Evolutionary conservation across 2,329 filamentous ascomycete species (phyloP).

Genomic region (Talaromyces sp.): DNA sequence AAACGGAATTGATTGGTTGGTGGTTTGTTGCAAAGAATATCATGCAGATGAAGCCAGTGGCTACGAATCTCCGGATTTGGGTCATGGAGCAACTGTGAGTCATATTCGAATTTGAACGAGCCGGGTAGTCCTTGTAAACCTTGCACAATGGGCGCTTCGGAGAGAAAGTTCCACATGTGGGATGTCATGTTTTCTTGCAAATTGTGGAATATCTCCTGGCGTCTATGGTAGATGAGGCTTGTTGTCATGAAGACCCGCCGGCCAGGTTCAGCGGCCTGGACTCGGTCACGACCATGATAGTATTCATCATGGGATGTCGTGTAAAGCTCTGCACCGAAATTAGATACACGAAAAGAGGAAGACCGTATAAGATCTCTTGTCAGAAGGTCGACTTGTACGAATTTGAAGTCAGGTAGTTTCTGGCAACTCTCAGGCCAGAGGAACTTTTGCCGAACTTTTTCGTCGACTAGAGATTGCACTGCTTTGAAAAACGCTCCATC

Average conservation of each 20-base stretch:
- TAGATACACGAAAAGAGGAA: not conserved
- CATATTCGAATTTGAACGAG: not conserved
- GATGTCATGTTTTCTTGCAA: not conserved
- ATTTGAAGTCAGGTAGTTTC: not conserved
- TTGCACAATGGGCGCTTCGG: not conserved
- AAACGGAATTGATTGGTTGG: not conserved
- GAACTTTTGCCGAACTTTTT: not conserved
- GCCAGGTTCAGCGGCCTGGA: not conserved
- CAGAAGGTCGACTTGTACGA: not conserved
- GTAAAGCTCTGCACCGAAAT: conserved; percentile 1
- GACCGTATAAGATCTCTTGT: not conserved
- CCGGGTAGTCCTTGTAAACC: not conserved
- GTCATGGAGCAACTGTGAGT: conserved; percentile 2
- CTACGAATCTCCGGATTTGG: not conserved
- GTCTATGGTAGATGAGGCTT: not conserved
- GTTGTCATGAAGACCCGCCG: not conserved
- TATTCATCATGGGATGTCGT: not conserved
- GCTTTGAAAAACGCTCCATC: not conserved
- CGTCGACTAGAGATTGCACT: not conserved
- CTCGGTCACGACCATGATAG: not conserved
- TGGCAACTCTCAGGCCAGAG: not conserved
- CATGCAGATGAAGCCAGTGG: conserved; percentile 4
- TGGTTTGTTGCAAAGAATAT: not conserved
- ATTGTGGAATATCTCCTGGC: not conserved
- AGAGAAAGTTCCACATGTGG: not conserved